Percentiles rank a stretch among this genome's conserved stretches.
phyloP scores from a whole-genome alignment of 352 stramenopile genomes.

The Globisporangium solare region DNA sequence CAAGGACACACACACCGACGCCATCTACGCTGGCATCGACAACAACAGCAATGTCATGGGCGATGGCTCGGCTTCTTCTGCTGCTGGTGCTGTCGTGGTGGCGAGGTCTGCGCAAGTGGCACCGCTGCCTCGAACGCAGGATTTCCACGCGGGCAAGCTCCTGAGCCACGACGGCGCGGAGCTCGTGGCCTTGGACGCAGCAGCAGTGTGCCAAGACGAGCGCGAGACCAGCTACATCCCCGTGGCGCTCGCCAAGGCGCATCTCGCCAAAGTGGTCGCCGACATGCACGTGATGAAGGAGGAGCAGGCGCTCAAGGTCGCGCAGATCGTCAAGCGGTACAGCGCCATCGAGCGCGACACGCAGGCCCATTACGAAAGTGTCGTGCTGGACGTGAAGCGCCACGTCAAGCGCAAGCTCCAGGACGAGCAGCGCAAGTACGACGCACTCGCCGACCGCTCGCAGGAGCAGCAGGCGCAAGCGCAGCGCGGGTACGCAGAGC shows the following conservation, averaged over 20 bases:
- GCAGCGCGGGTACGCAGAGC: slow-evolving; percentile 3
- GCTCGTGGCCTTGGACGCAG: too few relatives aligned
- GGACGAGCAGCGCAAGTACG: slow-evolving; percentile 14
- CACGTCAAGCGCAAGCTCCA: slow-evolving; percentile 25
- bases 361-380: slow-evolving; percentile 45
- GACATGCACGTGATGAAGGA: slow-evolving; percentile 80
- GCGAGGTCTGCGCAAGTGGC: slow-evolving; percentile 16
- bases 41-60: slow-evolving; percentile 2
- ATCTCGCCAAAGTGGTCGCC: slow-evolving; percentile 61
- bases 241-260: slow-evolving; percentile 48
- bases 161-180: slow-evolving; percentile 14
- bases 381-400: slow-evolving; percentile 30
- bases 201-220: slow-evolving; percentile 16
- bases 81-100: too few relatives aligned
- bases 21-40: not conserved
- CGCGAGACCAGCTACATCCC: slow-evolving; percentile 68
- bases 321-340: slow-evolving; percentile 47
- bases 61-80: not conserved
- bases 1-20: too few relatives aligned
- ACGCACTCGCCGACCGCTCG: not conserved
- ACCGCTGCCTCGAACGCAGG: slow-evolving; percentile 23
- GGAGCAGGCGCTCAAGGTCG: slow-evolving; percentile 46
- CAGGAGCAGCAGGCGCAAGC: slow-evolving; percentile 2
- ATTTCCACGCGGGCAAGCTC: slow-evolving; percentile 57
- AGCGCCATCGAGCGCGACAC: slow-evolving; percentile 55